Base-by-base conservation (phyloP, 306 rosid genomes). In the barrel medic (Medicago truncatula) region DNA sequence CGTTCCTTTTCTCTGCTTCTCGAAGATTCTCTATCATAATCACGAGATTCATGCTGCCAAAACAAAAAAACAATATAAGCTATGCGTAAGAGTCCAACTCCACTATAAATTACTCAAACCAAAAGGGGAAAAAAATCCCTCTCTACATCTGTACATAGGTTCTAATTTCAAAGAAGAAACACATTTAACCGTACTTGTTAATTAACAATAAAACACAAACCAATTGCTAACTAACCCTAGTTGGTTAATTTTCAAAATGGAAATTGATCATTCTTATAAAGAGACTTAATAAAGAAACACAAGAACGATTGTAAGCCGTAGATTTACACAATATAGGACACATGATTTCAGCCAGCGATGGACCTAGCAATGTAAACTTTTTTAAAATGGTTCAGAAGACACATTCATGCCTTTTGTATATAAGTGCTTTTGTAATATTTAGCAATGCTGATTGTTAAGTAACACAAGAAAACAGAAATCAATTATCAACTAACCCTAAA, bases 1-100 rank as follows among this genome's bases (percentile, higher is more conserved):
- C 93, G 87, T 12, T 87, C 98, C 86, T 87, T 94, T 8, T 95
- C 99, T 73, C 97, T 85, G 81, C 96, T 92, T 87, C 88, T 92
- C 2, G 97, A 92, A 59, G 96, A 88, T 18, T 83, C 97, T 68
- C 93, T 92, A 70, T 95, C 99, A 74, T 87, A 81, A 70, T 95
- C 99, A 15, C 91, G 96, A 59, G 90, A 89, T 44, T 86, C 93
- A 57, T 81, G 93, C 99, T 92, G 92, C 79, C 83, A 79, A 28
- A 68, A 57, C 21, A 75, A 23, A 62, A 12, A 8, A 61, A 28
- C 3, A 59, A 14, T 21, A 61, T 61, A 61, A 61, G 43, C 9
- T 61, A 61, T 7, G 5, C 34, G 59, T 47, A 47, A 52, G 17
- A 64, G 65, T 63, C 23, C 34, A 76, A 64, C 53, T 62, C 47